A percentile compares a stretch with the other conserved stretches of the same genome.
Conservation (phyloP, 805 yeast species). For the Metschnikowia gelsemii region DNA sequence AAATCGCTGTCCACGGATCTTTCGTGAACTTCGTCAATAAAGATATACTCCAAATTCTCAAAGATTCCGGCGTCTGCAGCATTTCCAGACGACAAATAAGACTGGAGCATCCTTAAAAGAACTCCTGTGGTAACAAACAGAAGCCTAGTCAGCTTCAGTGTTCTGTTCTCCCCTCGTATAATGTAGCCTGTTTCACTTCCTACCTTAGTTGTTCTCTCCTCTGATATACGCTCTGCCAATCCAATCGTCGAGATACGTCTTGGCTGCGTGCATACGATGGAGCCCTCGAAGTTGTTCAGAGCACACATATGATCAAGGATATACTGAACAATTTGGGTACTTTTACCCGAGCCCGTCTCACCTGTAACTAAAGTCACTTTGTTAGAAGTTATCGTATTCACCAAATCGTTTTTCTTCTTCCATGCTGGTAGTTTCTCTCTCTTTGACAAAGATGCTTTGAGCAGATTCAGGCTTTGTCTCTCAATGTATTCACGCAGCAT, state of each 20-base stretch:
- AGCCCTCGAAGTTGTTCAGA: slow-evolving; percentile 50
- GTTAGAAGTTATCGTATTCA: slow-evolving; percentile 54
- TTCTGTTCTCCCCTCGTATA: slow-evolving; percentile 84
- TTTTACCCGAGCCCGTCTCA: slow-evolving; percentile 97
- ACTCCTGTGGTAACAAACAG: slow-evolving; percentile 93
- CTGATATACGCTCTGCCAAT: slow-evolving; percentile 86
- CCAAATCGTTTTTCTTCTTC: slow-evolving; percentile 57
- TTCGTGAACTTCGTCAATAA: slow-evolving; percentile 97
- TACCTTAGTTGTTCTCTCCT: slow-evolving; percentile 63
- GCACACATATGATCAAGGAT: slow-evolving; percentile 64
- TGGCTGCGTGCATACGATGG: slow-evolving; percentile 89
- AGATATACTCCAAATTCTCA: slow-evolving; percentile 61
- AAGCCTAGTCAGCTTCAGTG: slow-evolving; percentile 61
- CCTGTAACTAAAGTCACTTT: slow-evolving; percentile 83
- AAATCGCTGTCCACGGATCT: slow-evolving; percentile 89
- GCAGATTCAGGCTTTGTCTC: slow-evolving; percentile 21
- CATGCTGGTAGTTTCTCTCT: slow-evolving; percentile 82
- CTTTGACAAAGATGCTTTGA: slow-evolving; percentile 34
- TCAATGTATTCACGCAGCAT: slow-evolving; percentile 7
- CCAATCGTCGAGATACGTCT: slow-evolving; percentile 95
- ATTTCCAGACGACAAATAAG: slow-evolving; percentile 31
- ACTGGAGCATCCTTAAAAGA: slow-evolving; percentile 77
- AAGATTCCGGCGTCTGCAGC: slow-evolving; percentile 33
- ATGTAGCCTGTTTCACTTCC: slow-evolving; percentile 86
- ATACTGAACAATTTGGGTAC: slow-evolving; percentile 92